Conservation (phyloP, 2,329 filamentous ascomycete species). For the Cladophialophora yegresii region DNA sequence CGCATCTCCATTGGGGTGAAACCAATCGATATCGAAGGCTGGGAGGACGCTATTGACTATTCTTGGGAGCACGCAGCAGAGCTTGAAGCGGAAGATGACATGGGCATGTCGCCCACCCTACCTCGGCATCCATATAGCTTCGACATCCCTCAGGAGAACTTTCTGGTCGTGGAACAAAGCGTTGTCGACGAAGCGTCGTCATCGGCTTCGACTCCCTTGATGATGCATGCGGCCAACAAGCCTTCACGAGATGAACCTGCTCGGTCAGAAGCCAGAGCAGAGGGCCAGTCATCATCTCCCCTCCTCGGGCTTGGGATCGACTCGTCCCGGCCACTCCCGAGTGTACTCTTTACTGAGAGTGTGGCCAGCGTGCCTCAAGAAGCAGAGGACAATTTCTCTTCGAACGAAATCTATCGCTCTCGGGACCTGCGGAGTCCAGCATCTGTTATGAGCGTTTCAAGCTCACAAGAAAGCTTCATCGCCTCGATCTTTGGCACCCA, state of each 20-base stretch:
- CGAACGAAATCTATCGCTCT: conserved; percentile 11
- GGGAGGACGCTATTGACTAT: conserved; percentile 37
- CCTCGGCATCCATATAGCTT: background rate
- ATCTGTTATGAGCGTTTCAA: conserved; percentile 58
- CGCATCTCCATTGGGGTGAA: conserved; percentile 29
- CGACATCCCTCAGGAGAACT: conserved; percentile 18
- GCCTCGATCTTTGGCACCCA: conserved; percentile 52
- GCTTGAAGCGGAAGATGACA: conserved; percentile 16
- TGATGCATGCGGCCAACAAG: conserved; percentile 27
- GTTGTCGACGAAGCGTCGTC: conserved; percentile 25
- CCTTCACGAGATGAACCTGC: background rate
- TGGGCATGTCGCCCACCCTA: conserved; percentile 1
- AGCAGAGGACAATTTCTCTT: conserved; percentile 4
- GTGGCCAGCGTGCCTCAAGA: background rate
- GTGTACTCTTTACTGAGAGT: conserved; percentile 8
- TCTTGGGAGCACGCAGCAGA: conserved; percentile 35
- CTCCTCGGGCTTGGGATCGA: conserved; percentile 30
- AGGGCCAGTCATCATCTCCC: conserved; percentile 24
- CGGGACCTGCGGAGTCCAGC: conserved; percentile 48
- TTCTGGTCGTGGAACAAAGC: conserved; percentile 23
- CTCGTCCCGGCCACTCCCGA: conserved; percentile 12
- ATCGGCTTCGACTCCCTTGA: conserved; percentile 33
- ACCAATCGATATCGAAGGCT: conserved; percentile 32
- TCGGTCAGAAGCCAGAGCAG: background rate
- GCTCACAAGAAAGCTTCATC: conserved; percentile 59